Evolutionary conservation across 345 rosid species (phyloP).

Genomic region (Conringia planisiliqua): DNA sequence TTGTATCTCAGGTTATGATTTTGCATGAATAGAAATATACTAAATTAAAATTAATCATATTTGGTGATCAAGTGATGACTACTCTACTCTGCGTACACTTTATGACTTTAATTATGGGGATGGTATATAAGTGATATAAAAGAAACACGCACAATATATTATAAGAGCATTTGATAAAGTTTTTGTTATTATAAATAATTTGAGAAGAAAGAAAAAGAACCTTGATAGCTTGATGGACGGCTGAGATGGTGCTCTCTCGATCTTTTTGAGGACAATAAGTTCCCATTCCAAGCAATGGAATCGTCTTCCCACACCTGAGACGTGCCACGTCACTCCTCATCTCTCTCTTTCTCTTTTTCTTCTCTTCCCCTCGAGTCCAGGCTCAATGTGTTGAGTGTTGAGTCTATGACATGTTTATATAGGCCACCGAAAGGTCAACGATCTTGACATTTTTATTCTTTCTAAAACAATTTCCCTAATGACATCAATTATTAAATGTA

Average conservation of each 20-base stretch:
- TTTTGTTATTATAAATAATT: background rate
- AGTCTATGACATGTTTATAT: conserved; percentile 31
- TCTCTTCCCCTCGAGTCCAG: background rate
- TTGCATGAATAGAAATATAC: background rate
- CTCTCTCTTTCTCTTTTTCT: background rate
- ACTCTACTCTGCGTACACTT: background rate
- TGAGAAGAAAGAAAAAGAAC: conserved; percentile 32
- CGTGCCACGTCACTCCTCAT: conserved; percentile 52
- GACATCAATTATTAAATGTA: conserved; percentile 22
- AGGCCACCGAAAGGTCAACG: conserved; percentile 45
- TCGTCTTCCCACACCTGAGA: conserved; percentile 55
- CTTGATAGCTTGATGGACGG: conserved; percentile 65
- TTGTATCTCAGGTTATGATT: background rate
- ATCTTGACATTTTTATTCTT: conserved; percentile 26
- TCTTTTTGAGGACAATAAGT: conserved; percentile 57
- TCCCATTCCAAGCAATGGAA: conserved; percentile 77
- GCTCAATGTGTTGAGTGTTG: background rate
- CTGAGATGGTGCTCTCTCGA: conserved; percentile 46
- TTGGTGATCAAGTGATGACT: background rate
- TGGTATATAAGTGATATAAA: background rate
- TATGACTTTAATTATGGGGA: background rate
- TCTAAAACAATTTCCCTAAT: conserved; percentile 17
- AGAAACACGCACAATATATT: background rate
- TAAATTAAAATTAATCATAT: background rate
- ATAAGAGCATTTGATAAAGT: background rate